Evolutionary conservation across 1,139 yeast species (phyloP).

Genomic region (Magnusiomyces suaveolens): DNA sequence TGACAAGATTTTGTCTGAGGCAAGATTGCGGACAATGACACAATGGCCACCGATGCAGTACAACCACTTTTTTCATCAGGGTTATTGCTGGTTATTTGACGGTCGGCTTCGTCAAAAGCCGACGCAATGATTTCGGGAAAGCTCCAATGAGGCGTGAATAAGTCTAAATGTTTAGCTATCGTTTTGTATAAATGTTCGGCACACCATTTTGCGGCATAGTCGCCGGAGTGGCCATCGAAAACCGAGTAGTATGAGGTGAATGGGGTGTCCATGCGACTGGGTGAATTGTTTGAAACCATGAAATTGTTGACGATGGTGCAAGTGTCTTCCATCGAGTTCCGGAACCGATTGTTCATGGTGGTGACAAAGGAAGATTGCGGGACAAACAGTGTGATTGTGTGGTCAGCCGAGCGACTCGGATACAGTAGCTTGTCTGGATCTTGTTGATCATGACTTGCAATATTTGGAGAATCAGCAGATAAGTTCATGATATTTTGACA

Average conservation of each 20-base stretch:
- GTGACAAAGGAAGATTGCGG: conserved; percentile 6
- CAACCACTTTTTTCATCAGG: conserved; percentile 17
- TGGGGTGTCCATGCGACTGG: conserved; percentile 47
- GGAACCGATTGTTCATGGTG: conserved; percentile 33
- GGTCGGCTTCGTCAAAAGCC: conserved; percentile 21
- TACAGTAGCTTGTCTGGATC: not conserved
- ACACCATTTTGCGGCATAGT: conserved; percentile 79
- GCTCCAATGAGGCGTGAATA: conserved; percentile 10
- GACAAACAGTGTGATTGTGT: not conserved
- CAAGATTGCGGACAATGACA: conserved; percentile 7
- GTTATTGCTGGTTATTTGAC: conserved; percentile 2
- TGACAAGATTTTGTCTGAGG: too few species aligned
- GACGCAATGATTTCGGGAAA: conserved; percentile 16
- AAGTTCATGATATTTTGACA: too few species aligned
- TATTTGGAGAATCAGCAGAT: too few species aligned
- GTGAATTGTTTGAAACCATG: conserved; percentile 12
- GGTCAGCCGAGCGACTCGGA: not conserved
- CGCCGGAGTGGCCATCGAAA: conserved; percentile 89
- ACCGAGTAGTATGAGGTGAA: conserved; percentile 88
- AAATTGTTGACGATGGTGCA: conserved; percentile 79
- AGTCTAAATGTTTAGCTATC: conserved; percentile 12
- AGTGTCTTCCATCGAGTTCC: conserved; percentile 81
- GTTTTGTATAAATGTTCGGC: conserved; percentile 61
- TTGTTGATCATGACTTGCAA: not conserved
- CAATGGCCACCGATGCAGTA: conserved; percentile 21